Percentiles rank a stretch among this genome's conserved stretches.
Evolutionary conservation across 2,329 filamentous ascomycete species (phyloP).

Genomic region (Fusarium newnesense): DNA sequence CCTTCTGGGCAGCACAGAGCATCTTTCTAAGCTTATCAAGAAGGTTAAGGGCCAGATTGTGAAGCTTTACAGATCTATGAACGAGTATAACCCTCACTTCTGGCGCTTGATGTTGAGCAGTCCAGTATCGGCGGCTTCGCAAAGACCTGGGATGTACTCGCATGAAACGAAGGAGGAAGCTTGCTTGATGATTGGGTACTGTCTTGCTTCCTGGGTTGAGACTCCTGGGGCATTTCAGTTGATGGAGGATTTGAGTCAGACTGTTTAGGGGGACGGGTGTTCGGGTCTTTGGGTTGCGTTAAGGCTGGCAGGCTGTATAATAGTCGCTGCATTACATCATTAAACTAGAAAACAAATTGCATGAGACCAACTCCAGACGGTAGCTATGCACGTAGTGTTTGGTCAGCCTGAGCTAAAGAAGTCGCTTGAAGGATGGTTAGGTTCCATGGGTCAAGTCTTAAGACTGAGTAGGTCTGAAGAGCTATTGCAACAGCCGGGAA

Average conservation of each 20-base stretch:
- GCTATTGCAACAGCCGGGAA: too few relatives aligned
- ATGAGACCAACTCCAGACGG: too few relatives aligned
- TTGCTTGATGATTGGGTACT: constrained; percentile 5
- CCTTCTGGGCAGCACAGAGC: not conserved
- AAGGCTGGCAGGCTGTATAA: not conserved
- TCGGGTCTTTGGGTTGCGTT: fast-evolving
- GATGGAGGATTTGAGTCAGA: not conserved
- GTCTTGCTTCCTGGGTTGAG: constrained; percentile 32
- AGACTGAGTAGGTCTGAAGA: too few relatives aligned
- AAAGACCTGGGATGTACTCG: constrained; percentile 18
- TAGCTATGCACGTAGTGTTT: too few relatives aligned
- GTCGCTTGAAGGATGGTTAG: too few relatives aligned
- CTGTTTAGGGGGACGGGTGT: fast-evolving
- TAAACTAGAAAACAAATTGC: not conserved
- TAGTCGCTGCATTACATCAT: fast-evolving
- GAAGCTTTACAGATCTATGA: constrained; percentile 15
- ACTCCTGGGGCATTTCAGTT: constrained; percentile 23
- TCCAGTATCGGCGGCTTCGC: not conserved
- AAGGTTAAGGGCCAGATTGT: constrained; percentile 28
- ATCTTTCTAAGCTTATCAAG: not conserved
- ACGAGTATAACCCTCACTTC: constrained; percentile 30
- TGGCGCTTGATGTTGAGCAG: constrained; percentile 30
- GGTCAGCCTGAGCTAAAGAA: too few relatives aligned
- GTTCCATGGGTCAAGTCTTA: too few relatives aligned
- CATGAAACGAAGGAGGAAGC: constrained; percentile 25